Percentiles rank a stretch among this genome's conserved stretches.
These are phyloP conservation scores for Suillus plorans DNA, from an alignment of 768 basidiomycete species.

Conservation along the genomic window DNA sequence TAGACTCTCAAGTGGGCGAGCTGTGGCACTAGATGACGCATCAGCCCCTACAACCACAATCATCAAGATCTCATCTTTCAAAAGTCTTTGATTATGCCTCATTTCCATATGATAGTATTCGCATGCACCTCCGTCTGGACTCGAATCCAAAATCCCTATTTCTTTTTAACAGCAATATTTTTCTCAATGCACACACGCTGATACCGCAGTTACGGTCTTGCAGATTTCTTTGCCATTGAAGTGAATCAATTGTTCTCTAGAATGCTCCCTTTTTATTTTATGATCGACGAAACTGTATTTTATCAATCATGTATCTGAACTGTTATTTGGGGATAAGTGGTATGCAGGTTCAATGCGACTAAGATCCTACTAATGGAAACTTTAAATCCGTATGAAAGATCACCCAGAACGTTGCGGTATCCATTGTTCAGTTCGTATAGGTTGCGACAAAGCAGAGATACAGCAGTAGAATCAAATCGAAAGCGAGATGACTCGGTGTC, in stretches of 20 bases:
- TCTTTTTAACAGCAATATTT: slow-evolving; percentile 25
- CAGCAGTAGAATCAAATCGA: not conserved
- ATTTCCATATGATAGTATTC: slow-evolving; percentile 14
- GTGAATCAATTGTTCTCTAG: slow-evolving; percentile 19
- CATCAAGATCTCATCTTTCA: slow-evolving; percentile 9
- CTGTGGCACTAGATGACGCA: slow-evolving; percentile 47
- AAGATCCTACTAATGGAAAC: not conserved
- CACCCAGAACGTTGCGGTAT: not conserved
- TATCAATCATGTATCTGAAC: slow-evolving; percentile 4
- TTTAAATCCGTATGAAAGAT: not conserved
- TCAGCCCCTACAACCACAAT: not conserved
- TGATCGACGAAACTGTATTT: slow-evolving; percentile 3
- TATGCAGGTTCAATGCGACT: not conserved
- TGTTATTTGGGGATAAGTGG: not conserved
- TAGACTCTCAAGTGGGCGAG: slow-evolving; percentile 54
- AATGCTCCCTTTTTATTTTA: slow-evolving; percentile 16
- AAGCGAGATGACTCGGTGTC: not conserved
- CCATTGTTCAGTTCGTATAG: not conserved
- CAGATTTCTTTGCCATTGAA: slow-evolving; percentile 7
- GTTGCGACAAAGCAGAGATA: not conserved
- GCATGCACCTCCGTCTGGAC: slow-evolving; percentile 17
- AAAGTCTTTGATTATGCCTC: slow-evolving; percentile 24
- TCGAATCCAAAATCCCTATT: slow-evolving; percentile 12
- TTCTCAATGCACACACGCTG: slow-evolving; percentile 18
- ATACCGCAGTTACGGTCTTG: slow-evolving; percentile 20